These are phyloP conservation scores for Misopates orontium DNA, from an alignment of 257 asterid species.

Conservation along the genomic window DNA sequence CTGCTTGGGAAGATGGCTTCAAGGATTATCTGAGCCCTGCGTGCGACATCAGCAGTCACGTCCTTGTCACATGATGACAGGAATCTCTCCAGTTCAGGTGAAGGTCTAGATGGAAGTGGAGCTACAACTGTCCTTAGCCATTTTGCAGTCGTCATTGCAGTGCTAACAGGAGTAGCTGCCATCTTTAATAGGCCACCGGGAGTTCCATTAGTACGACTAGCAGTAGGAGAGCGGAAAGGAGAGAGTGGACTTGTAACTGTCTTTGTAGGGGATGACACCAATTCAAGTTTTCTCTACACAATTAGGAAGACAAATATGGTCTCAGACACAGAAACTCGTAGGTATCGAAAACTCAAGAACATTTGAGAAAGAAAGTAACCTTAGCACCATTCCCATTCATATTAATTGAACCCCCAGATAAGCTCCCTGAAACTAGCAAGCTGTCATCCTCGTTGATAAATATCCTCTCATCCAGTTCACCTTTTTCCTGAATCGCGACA, in stretches of 20 bases:
- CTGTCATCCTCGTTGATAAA: constrained; percentile 76
- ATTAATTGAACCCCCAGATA: constrained; percentile 67
- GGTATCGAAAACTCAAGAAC: constrained; percentile 16
- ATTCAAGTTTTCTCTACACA: constrained; percentile 70
- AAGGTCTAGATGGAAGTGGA: constrained; percentile 87
- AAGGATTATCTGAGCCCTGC: constrained; percentile 87
- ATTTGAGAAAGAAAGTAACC: constrained; percentile 36
- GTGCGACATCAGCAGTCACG: constrained; percentile 75
- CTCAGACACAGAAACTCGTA: neutral
- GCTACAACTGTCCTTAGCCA: constrained; percentile 88
- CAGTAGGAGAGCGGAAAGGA: constrained; percentile 67
- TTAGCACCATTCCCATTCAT: constrained; percentile 48
- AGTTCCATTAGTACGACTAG: constrained; percentile 44
- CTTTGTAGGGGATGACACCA: constrained; percentile 79
- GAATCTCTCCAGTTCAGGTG: constrained; percentile 75
- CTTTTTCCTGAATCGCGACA: constrained; percentile 50
- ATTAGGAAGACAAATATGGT: constrained; percentile 24
- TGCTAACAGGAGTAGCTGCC: constrained; percentile 93
- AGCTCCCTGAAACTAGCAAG: constrained; percentile 84
- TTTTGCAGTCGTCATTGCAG: constrained; percentile 95
- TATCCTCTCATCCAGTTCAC: constrained; percentile 87
- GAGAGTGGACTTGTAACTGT: constrained; percentile 78
- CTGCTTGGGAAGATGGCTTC: constrained; percentile 93
- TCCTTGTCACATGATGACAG: constrained; percentile 82
- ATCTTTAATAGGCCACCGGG: constrained; percentile 54